These are phyloP conservation scores for Pseudevernia furfuracea DNA, from an alignment of 495 filamentous ascomycete species.

Conservation along the genomic window DNA sequence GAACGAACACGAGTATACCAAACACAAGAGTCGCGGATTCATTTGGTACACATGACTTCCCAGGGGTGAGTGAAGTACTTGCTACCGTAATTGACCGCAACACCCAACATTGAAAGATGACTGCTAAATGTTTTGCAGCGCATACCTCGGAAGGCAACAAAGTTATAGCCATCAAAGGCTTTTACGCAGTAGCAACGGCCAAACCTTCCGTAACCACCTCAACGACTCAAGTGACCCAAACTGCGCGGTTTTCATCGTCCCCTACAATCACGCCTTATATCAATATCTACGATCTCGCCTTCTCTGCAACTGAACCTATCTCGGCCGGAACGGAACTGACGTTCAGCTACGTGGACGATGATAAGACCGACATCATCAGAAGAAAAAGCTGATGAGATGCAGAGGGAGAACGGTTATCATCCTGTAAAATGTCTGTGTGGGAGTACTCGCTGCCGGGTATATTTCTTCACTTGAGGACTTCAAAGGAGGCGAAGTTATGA, in stretches of 20 bases:
- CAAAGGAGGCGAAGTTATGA: neutral
- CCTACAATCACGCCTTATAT: conserved; percentile 67
- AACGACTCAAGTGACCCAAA: conserved; percentile 67
- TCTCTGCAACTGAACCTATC: conserved; percentile 72
- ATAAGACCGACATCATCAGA: conserved; percentile 39
- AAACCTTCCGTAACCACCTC: neutral
- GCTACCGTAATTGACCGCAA: neutral
- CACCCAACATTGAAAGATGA: neutral
- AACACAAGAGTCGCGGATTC: neutral
- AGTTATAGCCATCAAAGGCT: neutral
- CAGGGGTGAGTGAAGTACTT: neutral
- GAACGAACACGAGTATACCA: neutral
- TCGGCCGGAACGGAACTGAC: conserved; percentile 64
- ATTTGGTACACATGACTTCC: neutral
- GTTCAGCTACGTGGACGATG: conserved; percentile 71
- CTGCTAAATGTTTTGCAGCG: neutral
- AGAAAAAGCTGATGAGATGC: conserved; percentile 45
- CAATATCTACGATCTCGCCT: conserved; percentile 73
- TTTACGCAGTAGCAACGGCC: neutral
- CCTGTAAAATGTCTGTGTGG: conserved; percentile 61
- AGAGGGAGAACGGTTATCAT: conserved; percentile 37
- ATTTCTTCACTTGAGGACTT: conserved; percentile 42
- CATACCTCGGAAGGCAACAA: neutral
- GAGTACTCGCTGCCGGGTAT: conserved; percentile 55
- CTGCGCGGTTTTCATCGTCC: conserved; percentile 73